Evolutionary conservation across 371 early-diverging fungal genomes (phyloP).

Genomic region (Mucor racemosus): DNA sequence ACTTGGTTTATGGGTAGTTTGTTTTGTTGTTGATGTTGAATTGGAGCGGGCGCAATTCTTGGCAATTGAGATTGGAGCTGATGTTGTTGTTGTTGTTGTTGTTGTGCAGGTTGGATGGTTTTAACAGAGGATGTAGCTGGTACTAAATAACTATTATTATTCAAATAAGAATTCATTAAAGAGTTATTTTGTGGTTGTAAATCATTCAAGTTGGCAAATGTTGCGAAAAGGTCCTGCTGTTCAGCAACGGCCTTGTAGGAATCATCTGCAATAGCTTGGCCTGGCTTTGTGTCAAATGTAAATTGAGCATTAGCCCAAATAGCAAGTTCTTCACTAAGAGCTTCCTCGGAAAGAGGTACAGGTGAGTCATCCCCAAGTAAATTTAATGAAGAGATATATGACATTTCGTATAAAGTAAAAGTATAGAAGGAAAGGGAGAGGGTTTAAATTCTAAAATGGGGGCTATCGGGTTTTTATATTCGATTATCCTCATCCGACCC

Average conservation of each 20-base stretch:
- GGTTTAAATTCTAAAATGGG: not conserved
- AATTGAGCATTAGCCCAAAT: constrained; percentile 80
- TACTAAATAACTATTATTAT: not conserved
- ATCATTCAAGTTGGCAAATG: constrained; percentile 10
- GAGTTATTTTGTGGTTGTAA: not conserved
- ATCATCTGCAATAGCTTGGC: constrained; percentile 41
- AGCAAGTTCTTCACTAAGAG: constrained; percentile 45
- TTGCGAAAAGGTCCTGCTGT: constrained; percentile 19
- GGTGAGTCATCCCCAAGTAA: constrained; percentile 46
- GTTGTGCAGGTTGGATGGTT: not conserved
- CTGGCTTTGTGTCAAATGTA: constrained; percentile 63
- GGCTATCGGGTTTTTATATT: not conserved
- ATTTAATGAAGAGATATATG: constrained; percentile 52
- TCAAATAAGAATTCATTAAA: constrained; percentile 7
- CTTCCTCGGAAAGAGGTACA: constrained; percentile 41
- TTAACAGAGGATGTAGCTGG: not conserved
- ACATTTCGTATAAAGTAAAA: constrained; percentile 30
- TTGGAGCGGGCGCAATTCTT: constrained; percentile 45
- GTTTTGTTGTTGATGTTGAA: constrained; percentile 7
- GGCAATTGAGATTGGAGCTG: constrained; percentile 27
- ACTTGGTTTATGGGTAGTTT: not conserved
- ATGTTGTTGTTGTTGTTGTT: not conserved
- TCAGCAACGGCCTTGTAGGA: constrained; percentile 17
- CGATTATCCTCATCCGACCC: not conserved
- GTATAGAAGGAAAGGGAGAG: not conserved